Evolutionary conservation across 2,329 filamentous ascomycete species (phyloP), one percentile per base, ranked within the genome.

Genomic region (Botrytis pseudocinerea): DNA sequence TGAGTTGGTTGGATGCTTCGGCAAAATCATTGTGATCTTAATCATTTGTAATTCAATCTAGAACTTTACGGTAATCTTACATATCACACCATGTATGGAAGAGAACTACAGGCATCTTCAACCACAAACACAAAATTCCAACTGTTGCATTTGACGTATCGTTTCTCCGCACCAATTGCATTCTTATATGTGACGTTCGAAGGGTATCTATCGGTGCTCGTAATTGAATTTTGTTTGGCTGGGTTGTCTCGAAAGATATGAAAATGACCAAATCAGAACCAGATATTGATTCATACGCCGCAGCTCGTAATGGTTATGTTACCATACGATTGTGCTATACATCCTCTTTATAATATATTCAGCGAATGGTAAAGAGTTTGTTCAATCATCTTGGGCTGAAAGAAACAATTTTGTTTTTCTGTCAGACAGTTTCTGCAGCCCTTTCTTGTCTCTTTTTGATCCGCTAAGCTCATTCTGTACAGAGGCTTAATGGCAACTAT

Each of bases 11-110:
- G 20, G 10, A 51, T n/a, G 25, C 48, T 51, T 61, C 20, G 59
- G 59, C 20, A 61, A 61, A 61, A 35, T 61, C 2, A 61, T 61
- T 7, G 4, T 38, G 48, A n/a, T 51, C 48, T 51, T n/a, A n/a
- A n/a, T n/a, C n/a, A 32, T 61, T 61, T 61, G 59, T 59, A 35
- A 59, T 59, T 59, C 54, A 32, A 35, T 59, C 57, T 59, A 32
- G 57, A 22, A n/a, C 48, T 51, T 59, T 12, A n/a, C 54, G 48
- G 48, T 51, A n/a, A n/a, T n/a, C n/a, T n/a, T n/a, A 51, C 48
- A 51, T 7, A n/a, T 51, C 48, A n/a, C 48, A n/a, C 59, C 59
- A 61, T 32, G 18, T 6, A 60, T 60, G 32, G 18, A 20, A 51
- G n/a, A 16, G 14, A 28, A 32, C 9, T 60, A 60, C 57, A 60